These are phyloP conservation scores for Spiraea crenata DNA, from an alignment of 331 rosid genomes.

Conservation along the genomic window DNA sequence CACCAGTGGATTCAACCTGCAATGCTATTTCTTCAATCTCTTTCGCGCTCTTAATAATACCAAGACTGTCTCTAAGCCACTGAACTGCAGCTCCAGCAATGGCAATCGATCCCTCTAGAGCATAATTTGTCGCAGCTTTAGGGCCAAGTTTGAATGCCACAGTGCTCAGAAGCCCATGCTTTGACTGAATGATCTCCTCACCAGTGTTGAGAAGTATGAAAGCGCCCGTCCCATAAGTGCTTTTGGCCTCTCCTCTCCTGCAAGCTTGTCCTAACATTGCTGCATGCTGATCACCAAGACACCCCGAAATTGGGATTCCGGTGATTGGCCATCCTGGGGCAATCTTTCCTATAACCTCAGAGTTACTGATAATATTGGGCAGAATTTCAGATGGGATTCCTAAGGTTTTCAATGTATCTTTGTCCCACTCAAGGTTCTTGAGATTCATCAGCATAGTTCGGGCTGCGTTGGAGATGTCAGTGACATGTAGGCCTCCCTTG, in stretches of 20 bases:
- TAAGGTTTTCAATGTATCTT: conserved; percentile 50
- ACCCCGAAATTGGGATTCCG: conserved; percentile 74
- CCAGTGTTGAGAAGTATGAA: conserved; percentile 88
- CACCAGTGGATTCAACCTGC: conserved; percentile 61
- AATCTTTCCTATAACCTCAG: conserved; percentile 75
- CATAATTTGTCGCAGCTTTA: conserved; percentile 60
- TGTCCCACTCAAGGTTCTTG: conserved; percentile 75
- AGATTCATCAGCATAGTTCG: conserved; percentile 93
- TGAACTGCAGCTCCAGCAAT: conserved; percentile 99
- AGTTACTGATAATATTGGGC: conserved; percentile 76
- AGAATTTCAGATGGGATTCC: conserved; percentile 54
- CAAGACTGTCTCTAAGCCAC: conserved; percentile 91
- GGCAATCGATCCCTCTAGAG: conserved; percentile 93
- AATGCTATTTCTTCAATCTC: conserved; percentile 71
- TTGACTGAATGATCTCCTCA: conserved; percentile 48
- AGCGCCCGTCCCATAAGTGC: conserved; percentile 96
- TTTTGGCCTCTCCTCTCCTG: conserved; percentile 77
- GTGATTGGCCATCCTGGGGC: conserved; percentile 67
- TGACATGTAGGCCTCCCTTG: conserved; percentile 73
- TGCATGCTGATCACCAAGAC: conserved; percentile 95
- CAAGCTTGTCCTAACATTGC: conserved; percentile 95
- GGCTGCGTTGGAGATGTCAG: conserved; percentile 91
- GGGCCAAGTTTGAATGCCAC: conserved; percentile 85
- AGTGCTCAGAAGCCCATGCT: conserved; percentile 79
- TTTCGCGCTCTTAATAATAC: conserved; percentile 54